Evolutionary conservation across 2,329 filamentous ascomycete species (phyloP).

Genomic region (Thielaviopsis punctulata): DNA sequence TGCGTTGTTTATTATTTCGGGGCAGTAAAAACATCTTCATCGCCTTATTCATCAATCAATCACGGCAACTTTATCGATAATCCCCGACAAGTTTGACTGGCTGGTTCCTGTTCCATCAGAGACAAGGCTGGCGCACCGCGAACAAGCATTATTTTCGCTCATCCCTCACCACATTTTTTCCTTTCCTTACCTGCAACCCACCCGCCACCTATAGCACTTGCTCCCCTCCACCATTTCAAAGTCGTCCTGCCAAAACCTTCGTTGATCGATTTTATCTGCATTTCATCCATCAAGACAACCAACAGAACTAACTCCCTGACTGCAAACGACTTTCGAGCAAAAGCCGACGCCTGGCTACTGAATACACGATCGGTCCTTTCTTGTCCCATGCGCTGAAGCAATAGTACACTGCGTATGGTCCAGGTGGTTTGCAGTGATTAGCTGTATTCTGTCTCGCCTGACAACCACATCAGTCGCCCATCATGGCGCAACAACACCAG

Average conservation of each 20-base stretch:
- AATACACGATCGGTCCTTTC: neutral
- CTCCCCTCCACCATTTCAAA: neutral
- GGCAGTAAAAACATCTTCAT: neutral
- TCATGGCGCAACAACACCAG: constrained; percentile 22
- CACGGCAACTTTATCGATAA: neutral
- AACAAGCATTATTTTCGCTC: neutral
- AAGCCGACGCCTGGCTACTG: neutral
- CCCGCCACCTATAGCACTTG: constrained; percentile 2
- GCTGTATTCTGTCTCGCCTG: constrained; percentile 7
- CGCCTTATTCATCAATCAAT: neutral
- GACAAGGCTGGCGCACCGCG: neutral
- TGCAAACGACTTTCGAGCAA: too few species aligned
- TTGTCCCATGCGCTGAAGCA: constrained; percentile 8
- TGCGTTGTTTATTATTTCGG: neutral
- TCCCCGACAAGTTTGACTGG: neutral
- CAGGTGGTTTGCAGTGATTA: constrained; percentile 4
- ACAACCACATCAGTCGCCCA: constrained; percentile 7
- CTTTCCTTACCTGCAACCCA: neutral
- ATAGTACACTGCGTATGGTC: neutral
- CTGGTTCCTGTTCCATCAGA: neutral
- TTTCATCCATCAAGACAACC: neutral
- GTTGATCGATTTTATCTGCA: neutral
- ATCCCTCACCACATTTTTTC: neutral
- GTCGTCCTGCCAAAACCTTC: neutral
- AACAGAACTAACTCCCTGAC: too few species aligned